A percentile compares a stretch with the other conserved stretches of the same genome.
phyloP scores from a whole-genome alignment of 352 stramenopile species.

The Phytophthora sp. region DNA sequence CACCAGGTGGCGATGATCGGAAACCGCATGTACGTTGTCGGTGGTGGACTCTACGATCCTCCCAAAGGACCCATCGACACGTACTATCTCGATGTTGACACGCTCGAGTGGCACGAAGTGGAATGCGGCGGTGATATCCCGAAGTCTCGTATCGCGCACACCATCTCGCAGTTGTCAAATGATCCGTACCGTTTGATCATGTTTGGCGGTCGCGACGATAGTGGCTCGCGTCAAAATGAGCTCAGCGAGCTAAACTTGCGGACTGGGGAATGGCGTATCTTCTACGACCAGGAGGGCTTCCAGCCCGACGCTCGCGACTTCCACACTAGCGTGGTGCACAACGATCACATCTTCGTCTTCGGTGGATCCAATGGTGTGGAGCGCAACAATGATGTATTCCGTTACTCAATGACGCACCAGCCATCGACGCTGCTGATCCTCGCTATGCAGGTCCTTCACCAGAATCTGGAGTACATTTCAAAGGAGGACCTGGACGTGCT shows the following conservation, averaged over 20 bases:
- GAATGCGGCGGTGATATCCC: constrained; percentile 66
- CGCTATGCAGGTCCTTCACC: constrained; percentile 68
- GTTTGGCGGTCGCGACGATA: constrained; percentile 83
- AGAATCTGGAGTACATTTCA: constrained; percentile 46
- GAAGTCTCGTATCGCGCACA: constrained; percentile 83
- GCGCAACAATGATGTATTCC: constrained; percentile 84
- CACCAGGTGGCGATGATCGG: constrained; percentile 74
- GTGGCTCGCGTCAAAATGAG: constrained; percentile 68
- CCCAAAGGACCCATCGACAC: constrained; percentile 82
- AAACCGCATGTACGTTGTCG: constrained; percentile 83
- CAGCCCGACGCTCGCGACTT: constrained; percentile 83
- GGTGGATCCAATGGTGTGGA: constrained; percentile 85
- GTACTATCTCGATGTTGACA: constrained; percentile 79
- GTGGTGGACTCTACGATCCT: constrained; percentile 81
- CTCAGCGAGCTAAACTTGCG: constrained; percentile 69
- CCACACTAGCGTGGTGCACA: constrained; percentile 77
- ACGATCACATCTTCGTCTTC: constrained; percentile 84
- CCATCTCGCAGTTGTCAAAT: constrained; percentile 59
- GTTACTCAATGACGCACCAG: constrained; percentile 65
- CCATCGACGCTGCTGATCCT: constrained; percentile 71
- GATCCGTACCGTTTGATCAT: constrained; percentile 66
- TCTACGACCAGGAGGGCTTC: constrained; percentile 59
- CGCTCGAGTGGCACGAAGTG: constrained; percentile 68
- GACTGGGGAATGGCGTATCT: constrained; percentile 71
- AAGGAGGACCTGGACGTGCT: constrained; percentile 52